A percentile compares a stretch with the other conserved stretches of the same genome.
Evolutionary conservation across 1,139 yeast species (phyloP).

Genomic region (Hemisphaericaspora lyxosophila): DNA sequence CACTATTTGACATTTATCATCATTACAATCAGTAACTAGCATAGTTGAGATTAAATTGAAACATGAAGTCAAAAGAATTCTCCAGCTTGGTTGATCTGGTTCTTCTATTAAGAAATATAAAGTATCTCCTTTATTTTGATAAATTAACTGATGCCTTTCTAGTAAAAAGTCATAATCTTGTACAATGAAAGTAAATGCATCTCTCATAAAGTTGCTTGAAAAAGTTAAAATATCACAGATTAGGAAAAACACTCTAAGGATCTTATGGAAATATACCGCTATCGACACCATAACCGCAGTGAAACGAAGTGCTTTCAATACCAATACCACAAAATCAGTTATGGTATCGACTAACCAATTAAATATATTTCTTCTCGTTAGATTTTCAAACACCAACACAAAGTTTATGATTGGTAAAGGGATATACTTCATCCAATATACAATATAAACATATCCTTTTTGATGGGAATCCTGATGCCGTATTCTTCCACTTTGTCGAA

Average conservation of each 20-base stretch:
- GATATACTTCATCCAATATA: slow-evolving; percentile 20
- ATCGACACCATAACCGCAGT: slow-evolving; percentile 21
- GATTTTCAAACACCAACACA: slow-evolving; percentile 25
- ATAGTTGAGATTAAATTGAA: slow-evolving; percentile 9
- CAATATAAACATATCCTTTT: slow-evolving; percentile 7
- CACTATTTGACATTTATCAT: slow-evolving; percentile 9
- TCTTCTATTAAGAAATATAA: slow-evolving; percentile 15
- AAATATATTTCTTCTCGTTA: slow-evolving; percentile 11
- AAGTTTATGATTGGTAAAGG: slow-evolving; percentile 33
- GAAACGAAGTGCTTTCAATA: slow-evolving; percentile 18
- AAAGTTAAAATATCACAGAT: slow-evolving; percentile 34
- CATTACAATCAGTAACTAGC: slow-evolving; percentile 9
- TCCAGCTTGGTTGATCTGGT: slow-evolving; percentile 10
- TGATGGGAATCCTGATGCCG: neutral
- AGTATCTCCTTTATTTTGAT: slow-evolving; percentile 13
- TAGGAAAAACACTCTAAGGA: slow-evolving; percentile 19
- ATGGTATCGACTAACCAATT: slow-evolving; percentile 3
- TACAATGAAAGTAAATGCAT: slow-evolving; percentile 28
- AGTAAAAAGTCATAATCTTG: slow-evolving; percentile 18
- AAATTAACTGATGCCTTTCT: slow-evolving; percentile 14
- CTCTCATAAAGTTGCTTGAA: slow-evolving; percentile 29
- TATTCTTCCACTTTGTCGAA: slow-evolving; percentile 1
- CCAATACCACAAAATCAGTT: slow-evolving; percentile 6
- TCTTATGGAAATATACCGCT: slow-evolving; percentile 18
- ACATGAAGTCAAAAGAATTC: slow-evolving; percentile 5